Evolutionary conservation across 1,284 basidiomycete species (phyloP).

Genomic region (Erythrobasidium hasegawianum): DNA sequence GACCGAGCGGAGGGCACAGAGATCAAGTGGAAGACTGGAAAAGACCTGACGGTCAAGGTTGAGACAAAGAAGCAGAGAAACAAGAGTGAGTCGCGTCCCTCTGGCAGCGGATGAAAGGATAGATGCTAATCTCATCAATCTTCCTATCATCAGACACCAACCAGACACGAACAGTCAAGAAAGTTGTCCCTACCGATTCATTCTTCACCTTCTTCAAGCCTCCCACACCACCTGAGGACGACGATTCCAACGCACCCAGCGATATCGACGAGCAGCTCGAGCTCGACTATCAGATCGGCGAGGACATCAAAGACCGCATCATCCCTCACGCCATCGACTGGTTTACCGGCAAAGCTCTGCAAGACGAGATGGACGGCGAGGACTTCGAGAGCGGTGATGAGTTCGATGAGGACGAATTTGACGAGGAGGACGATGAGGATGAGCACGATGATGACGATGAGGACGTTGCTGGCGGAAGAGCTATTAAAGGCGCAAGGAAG

Average conservation of each 20-base stretch:
- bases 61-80: conserved; percentile 99
- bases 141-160: conserved; percentile 93
- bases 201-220: conserved; percentile 98
- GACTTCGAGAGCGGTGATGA: conserved; percentile 61
- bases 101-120: too few species aligned
- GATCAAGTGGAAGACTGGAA: conserved; percentile 97
- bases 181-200: conserved; percentile 79
- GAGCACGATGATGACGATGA: conserved; percentile 61
- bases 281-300: conserved; percentile 96
- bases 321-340: conserved; percentile 82
- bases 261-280: conserved; percentile 90
- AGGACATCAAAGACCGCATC: conserved; percentile 96
- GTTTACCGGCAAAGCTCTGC: conserved; percentile 83
- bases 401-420: conserved; percentile 59
- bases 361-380: conserved; percentile 74
- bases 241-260: conserved; percentile 78
- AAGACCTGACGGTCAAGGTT: conserved; percentile 93
- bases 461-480: conserved; percentile 46
- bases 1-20: conserved; percentile 60
- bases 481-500: conserved; percentile 43
- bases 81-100: conserved; percentile 75
- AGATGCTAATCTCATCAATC: too few species aligned
- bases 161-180: conserved; percentile 84
- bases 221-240: conserved; percentile 67
- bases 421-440: conserved; percentile 54